Conservation (phyloP, 2,329 filamentous ascomycete species). For the Fusarium napiforme region DNA sequence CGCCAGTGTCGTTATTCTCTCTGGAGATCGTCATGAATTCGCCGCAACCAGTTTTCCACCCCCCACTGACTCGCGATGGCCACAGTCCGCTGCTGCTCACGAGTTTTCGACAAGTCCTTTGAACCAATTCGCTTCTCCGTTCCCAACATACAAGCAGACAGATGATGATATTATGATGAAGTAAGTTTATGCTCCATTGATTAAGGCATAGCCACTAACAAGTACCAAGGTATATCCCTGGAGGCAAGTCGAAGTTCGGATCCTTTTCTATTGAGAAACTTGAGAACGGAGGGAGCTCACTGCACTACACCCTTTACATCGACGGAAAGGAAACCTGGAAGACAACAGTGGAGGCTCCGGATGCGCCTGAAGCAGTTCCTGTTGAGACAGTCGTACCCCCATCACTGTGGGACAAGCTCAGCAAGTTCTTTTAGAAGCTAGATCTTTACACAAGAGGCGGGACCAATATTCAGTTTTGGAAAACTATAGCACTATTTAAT, state of each 20-base stretch:
- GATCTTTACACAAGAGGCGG: background rate
- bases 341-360: constrained; percentile 61
- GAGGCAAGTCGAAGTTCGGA: constrained; percentile 90
- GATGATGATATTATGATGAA: constrained; percentile 85
- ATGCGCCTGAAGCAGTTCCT: constrained; percentile 40
- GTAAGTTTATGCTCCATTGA: constrained; percentile 61
- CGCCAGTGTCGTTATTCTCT: constrained; percentile 83
- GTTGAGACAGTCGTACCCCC: constrained; percentile 39
- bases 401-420: constrained; percentile 61
- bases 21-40: constrained; percentile 96
- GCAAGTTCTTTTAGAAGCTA: constrained; percentile 26
- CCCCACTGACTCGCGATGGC: constrained; percentile 70
- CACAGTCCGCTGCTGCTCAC: constrained; percentile 74
- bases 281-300: constrained; percentile 68
- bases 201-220: background rate
- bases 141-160: constrained; percentile 83
- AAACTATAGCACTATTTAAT: constrained; percentile 10
- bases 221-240: constrained; percentile 73
- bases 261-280: constrained; percentile 75
- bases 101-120: constrained; percentile 94
- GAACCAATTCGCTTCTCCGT: constrained; percentile 92
- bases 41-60: constrained; percentile 84
- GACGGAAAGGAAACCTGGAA: constrained; percentile 85
- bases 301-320: constrained; percentile 85
- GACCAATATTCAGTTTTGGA: background rate